phyloP scores from a whole-genome alignment of 2,329 filamentous ascomycete species.

The Alternaria sp. region DNA sequence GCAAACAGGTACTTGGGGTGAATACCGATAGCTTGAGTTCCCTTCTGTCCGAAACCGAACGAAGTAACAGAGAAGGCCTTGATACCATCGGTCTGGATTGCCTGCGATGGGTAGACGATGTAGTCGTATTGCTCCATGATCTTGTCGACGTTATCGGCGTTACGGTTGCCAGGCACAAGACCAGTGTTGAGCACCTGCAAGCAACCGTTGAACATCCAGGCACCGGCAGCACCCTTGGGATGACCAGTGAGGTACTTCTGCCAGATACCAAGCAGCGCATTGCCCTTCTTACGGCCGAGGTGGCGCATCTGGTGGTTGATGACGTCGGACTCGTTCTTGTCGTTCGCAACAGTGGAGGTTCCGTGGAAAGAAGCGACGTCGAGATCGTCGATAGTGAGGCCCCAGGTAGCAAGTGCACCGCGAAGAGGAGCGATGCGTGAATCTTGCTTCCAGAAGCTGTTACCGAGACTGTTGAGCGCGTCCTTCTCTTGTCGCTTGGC shows the following conservation, averaged over 20 bases:
- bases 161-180: conserved; percentile 94
- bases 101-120: conserved; percentile 94
- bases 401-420: conserved; percentile 96
- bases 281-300: conserved; percentile 94
- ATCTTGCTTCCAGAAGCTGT: conserved; percentile 99
- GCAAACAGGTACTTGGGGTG: conserved; percentile 96
- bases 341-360: conserved; percentile 96
- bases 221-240: conserved; percentile 97
- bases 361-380: conserved; percentile 98
- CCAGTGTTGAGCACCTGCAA: conserved; percentile 94
- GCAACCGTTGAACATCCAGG: conserved; percentile 99
- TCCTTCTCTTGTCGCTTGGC: conserved; percentile 91
- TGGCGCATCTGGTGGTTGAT: conserved; percentile 96
- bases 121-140: conserved; percentile 98
- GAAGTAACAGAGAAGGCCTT: conserved; percentile 99
- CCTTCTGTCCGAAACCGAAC: conserved; percentile 99
- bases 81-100: conserved; percentile 95
- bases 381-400: conserved; percentile 94
- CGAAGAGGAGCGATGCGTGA: conserved; percentile 91
- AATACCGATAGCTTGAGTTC: conserved; percentile 94
- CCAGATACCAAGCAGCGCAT: conserved; percentile 95
- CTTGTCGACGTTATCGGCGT: conserved; percentile 96
- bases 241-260: conserved; percentile 99
- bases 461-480: conserved; percentile 88
- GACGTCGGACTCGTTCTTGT: conserved; percentile 99